Evolutionary conservation across 768 basidiomycete species (phyloP), one percentile per base, ranked within the genome.

Genomic region (Rhodotorula toruloides): DNA sequence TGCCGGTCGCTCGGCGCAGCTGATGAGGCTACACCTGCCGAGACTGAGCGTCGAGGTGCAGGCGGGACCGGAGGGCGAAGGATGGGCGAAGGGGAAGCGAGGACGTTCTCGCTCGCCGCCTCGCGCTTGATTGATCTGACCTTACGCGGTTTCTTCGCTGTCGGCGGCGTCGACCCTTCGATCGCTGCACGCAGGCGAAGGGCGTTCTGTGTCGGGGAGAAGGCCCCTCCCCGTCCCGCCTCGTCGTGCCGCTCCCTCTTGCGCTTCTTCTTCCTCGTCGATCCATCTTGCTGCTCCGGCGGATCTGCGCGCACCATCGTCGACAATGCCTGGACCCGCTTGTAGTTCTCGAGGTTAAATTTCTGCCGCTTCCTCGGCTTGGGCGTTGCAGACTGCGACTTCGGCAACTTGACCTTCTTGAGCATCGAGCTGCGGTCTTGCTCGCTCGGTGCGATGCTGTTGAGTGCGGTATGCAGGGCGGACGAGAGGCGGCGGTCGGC

Each of bases 331-430:
- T 22, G 1, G 16, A 68, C 44, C 19, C 47, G 21, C 32, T 44
- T 32, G 46, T 43, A 32, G n/a, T 34, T 36, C 31, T 44, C 54
- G 39, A 68, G 53, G 53, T 68, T 68, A 48, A 37, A 9, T 42
- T 59, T 54, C 48, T 68, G 67, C n/a, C 61, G 53, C 29, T 55
- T 59, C 36, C 67, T 40, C n/a, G 67, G 67, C 11, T 19, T 22
- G 27, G 58, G 47, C 25, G 29, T 39, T 4, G 4, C 25, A 34
- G 42, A 13, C 22, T n/a, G 48, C 46, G 40, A 27, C 29, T 29
- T 43, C 11, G 63, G 19, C 13, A 31, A 1, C 36, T 42, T 49
- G 3, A 22, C 31, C 14, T 32, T 39, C 17, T 44, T 46, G 22
- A 44, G 17, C 42, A 25, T 7, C 25, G 17, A 10, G 2, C 12